phyloP scores from a whole-genome alignment of 1,284 basidiomycete species.

The Pseudozyma tsukubaensis region DNA sequence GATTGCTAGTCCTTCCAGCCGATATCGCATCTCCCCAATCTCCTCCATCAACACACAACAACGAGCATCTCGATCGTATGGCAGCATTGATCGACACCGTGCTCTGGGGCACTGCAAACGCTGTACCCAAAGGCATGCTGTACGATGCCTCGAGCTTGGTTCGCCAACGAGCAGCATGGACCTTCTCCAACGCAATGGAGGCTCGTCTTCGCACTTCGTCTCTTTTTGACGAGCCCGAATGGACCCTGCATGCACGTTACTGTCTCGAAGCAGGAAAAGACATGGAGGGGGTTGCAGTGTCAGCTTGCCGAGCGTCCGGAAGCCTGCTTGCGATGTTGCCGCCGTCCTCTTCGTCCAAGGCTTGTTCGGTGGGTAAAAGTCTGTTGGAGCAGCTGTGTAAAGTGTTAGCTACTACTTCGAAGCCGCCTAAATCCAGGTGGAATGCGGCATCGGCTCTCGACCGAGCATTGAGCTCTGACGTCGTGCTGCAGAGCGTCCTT shows the following conservation, averaged over 20 bases:
- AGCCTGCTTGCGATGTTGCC: constrained; percentile 23
- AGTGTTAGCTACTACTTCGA: constrained; percentile 24
- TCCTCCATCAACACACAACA: too few species aligned
- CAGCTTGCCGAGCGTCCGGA: constrained; percentile 31
- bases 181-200: constrained; percentile 31
- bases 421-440: constrained; percentile 45
- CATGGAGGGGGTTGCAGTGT: constrained; percentile 39
- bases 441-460: constrained; percentile 43
- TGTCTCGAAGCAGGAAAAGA: constrained; percentile 31
- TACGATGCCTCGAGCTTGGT: constrained; percentile 37
- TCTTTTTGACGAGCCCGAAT: background rate
- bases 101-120: constrained; percentile 5
- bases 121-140: background rate
- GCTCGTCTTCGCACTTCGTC: constrained; percentile 7
- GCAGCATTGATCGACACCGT: background rate
- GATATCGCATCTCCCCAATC: background rate
- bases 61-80: background rate
- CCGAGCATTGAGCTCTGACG: constrained; percentile 22
- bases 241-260: constrained; percentile 18
- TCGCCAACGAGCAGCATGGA: constrained; percentile 41
- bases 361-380: background rate
- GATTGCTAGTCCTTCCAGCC: constrained; percentile 34
- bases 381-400: constrained; percentile 27
- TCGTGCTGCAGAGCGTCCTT: constrained; percentile 7
- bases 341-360: background rate